A percentile compares a stretch with the other conserved stretches of the same genome.
phyloP scores from a whole-genome alignment of 441 rosid genomes.

The Biscutella auriculata region DNA sequence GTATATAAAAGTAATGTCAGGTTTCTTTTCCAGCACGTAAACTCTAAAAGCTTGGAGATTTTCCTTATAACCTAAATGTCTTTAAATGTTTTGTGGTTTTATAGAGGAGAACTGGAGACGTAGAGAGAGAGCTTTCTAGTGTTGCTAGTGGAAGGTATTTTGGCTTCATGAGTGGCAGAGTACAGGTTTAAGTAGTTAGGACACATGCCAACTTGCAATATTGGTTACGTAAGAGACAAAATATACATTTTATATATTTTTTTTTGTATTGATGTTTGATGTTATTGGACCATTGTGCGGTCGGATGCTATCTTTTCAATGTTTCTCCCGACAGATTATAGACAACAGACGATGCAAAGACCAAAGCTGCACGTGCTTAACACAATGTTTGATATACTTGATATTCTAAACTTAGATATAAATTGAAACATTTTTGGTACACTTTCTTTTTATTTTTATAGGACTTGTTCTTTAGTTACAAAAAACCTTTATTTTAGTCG shows the following conservation, averaged over 20 bases:
- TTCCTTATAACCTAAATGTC: background rate
- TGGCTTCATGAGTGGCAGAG: constrained; percentile 4
- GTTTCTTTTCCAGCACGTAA: constrained; percentile 9
- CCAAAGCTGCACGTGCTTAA: background rate
- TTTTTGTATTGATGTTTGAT: constrained; percentile 1
- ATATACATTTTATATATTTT: background rate
- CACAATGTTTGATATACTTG: background rate
- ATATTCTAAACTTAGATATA: too few species aligned
- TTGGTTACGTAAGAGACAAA: constrained; percentile 1
- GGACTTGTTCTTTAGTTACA: too few species aligned
- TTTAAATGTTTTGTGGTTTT: constrained; percentile 5
- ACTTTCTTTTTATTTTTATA: too few species aligned
- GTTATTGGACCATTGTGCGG: constrained; percentile 22
- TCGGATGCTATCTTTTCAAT: constrained; percentile 5
- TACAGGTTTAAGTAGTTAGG: constrained; percentile 13
- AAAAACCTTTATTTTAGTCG: too few species aligned
- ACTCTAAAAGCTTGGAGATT: background rate
- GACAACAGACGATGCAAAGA: background rate
- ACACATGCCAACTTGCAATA: constrained; percentile 20
- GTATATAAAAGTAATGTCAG: background rate
- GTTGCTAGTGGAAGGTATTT: constrained; percentile 13
- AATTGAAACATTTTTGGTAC: too few species aligned
- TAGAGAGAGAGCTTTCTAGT: background rate
- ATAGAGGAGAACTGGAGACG: background rate
- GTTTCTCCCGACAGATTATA: constrained; percentile 4